Evolutionary conservation across 2,329 filamentous ascomycete species (phyloP).

Genomic region (Cryphonectria carpinicola): DNA sequence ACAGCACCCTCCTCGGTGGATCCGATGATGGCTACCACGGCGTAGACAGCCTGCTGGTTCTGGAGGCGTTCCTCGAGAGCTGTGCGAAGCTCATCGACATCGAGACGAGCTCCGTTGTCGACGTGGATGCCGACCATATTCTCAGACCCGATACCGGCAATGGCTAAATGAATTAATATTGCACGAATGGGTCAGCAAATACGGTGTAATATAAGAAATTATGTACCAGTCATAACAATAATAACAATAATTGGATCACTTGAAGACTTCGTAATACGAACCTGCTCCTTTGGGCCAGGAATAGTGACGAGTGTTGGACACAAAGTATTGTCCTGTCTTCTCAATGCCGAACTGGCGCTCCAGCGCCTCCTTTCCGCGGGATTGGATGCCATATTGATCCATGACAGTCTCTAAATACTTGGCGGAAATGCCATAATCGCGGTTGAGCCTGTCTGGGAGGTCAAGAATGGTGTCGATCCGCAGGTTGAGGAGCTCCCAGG

Average conservation of each 20-base stretch:
- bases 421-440: slow-evolving; percentile 45
- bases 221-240: too few species aligned
- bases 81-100: slow-evolving; percentile 39
- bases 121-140: slow-evolving; percentile 46
- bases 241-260: too few species aligned
- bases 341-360: slow-evolving; percentile 40
- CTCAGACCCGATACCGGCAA: slow-evolving; percentile 48
- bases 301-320: slow-evolving; percentile 50
- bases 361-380: slow-evolving; percentile 43
- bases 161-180: slow-evolving; percentile 37
- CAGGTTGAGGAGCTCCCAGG: slow-evolving; percentile 52
- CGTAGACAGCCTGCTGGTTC: slow-evolving; percentile 42
- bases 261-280: slow-evolving; percentile 32
- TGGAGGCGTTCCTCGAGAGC: slow-evolving; percentile 39
- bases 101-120: slow-evolving; percentile 44
- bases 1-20: slow-evolving; percentile 53
- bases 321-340: slow-evolving; percentile 41
- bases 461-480: slow-evolving; percentile 44
- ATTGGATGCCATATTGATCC: slow-evolving; percentile 44
- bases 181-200: not conserved
- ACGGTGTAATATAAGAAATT: not conserved
- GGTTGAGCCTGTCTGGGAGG: slow-evolving; percentile 42
- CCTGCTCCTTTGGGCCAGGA: slow-evolving; percentile 54
- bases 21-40: slow-evolving; percentile 50
- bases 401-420: slow-evolving; percentile 39